phyloP scores from a whole-genome alignment of 1,284 basidiomycete species.

The Moesziomyces sp. region DNA sequence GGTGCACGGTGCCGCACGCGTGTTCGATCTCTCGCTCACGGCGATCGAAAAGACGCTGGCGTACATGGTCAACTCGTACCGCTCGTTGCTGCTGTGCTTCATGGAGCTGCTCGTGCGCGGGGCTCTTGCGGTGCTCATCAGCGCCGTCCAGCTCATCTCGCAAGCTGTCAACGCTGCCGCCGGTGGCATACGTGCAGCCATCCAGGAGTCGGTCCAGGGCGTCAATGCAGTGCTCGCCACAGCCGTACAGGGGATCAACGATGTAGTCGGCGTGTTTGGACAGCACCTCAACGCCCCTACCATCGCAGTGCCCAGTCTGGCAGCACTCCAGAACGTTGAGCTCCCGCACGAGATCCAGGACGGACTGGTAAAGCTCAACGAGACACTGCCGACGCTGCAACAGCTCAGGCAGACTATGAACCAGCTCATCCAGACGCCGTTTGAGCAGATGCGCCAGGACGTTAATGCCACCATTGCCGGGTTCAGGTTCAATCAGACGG shows the following conservation, averaged over 20 bases:
- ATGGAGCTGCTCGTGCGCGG: slow-evolving; percentile 88
- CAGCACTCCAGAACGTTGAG: slow-evolving; percentile 79
- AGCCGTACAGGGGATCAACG: slow-evolving; percentile 47
- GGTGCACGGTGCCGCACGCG: slow-evolving; percentile 76
- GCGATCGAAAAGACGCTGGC: slow-evolving; percentile 48
- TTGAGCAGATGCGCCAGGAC: slow-evolving; percentile 48
- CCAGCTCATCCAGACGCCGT: slow-evolving; percentile 63
- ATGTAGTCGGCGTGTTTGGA: slow-evolving; percentile 45
- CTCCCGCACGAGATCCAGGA: slow-evolving; percentile 83
- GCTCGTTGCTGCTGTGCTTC: slow-evolving; percentile 90
- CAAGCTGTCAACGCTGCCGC: slow-evolving; percentile 80
- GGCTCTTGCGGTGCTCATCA: slow-evolving; percentile 80
- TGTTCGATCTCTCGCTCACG: slow-evolving; percentile 40
- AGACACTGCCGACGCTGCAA: slow-evolving; percentile 80
- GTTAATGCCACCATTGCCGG: slow-evolving; percentile 45
- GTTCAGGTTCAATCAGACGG: slow-evolving; percentile 44
- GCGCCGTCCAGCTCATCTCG: slow-evolving; percentile 76
- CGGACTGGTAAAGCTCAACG: slow-evolving; percentile 79
- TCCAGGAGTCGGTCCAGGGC: slow-evolving; percentile 69
- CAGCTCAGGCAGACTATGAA: slow-evolving; percentile 80
- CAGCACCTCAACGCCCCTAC: slow-evolving; percentile 38
- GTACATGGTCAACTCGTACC: slow-evolving; percentile 90
- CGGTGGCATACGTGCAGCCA: slow-evolving; percentile 75
- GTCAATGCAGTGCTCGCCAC: slow-evolving; percentile 46
- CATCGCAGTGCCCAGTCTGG: slow-evolving; percentile 67